Conservation (phyloP, 306 rosid genomes). For the Mucuna pruriens region DNA sequence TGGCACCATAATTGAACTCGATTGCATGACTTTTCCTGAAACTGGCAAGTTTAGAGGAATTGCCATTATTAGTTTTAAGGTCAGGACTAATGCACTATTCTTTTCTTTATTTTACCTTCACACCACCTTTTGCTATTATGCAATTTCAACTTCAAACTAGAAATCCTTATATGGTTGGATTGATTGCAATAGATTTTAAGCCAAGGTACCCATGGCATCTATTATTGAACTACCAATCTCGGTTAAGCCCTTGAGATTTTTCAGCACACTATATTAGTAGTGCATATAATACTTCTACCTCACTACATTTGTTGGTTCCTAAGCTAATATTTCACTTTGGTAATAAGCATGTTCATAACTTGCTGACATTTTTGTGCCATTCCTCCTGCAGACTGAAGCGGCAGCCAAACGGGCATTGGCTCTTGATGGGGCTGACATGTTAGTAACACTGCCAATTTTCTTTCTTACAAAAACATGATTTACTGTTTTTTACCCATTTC, state of each 20-base stretch:
- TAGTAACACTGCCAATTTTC: conserved; percentile 47
- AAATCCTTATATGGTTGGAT: background rate
- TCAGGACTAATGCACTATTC: conserved; percentile 35
- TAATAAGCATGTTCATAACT: background rate
- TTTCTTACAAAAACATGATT: background rate
- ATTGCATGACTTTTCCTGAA: conserved; percentile 92
- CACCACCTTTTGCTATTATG: background rate
- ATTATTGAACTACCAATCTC: background rate
- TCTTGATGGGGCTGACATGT: conserved; percentile 94
- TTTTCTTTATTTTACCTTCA: background rate
- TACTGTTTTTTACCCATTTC: conserved; percentile 34
- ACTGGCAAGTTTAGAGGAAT: conserved; percentile 95
- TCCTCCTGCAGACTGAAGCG: conserved; percentile 76
- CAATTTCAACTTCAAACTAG: conserved; percentile 21
- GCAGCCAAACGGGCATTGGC: conserved; percentile 95
- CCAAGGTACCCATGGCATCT: no score
- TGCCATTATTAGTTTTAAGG: conserved; percentile 88
- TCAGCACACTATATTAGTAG: background rate
- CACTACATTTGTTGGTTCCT: background rate
- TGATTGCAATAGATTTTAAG: conserved; percentile 23
- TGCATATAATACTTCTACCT: conserved; percentile 14
- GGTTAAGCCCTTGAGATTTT: background rate
- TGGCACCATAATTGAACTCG: conserved; percentile 85
- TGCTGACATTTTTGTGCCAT: conserved; percentile 30
- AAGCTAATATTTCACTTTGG: conserved; percentile 4